Conservation (phyloP, 2,329 filamentous ascomycete species). For the Passalora sequoiae region DNA sequence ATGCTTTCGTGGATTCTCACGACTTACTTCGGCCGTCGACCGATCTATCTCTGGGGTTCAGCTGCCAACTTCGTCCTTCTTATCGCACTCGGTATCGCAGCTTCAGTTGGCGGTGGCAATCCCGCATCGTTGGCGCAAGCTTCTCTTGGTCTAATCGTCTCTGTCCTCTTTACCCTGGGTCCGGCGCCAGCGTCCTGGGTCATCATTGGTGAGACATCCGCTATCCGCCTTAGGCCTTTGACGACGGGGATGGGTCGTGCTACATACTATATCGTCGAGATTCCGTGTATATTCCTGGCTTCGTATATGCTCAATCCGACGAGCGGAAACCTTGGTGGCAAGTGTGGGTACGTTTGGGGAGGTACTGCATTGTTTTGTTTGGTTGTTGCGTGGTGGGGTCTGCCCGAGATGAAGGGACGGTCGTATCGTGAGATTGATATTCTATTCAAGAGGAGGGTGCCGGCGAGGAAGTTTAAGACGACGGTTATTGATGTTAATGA, state of each 20-base stretch:
- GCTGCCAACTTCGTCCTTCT: conserved; percentile 51
- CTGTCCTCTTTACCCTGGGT: conserved; percentile 58
- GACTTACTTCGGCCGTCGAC: conserved; percentile 57
- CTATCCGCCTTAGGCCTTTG: conserved; percentile 60
- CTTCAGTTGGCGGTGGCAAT: conserved; percentile 41
- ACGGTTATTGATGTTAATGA: conserved; percentile 55
- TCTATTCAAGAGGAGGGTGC: conserved; percentile 51
- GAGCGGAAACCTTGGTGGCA: conserved; percentile 40
- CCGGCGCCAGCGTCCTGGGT: conserved; percentile 61
- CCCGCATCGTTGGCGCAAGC: conserved; percentile 52
- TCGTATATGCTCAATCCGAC: conserved; percentile 36
- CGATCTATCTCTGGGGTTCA: conserved; percentile 60
- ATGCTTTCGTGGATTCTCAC: conserved; percentile 65
- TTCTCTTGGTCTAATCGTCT: conserved; percentile 59
- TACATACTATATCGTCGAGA: conserved; percentile 59
- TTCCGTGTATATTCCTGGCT: conserved; percentile 58
- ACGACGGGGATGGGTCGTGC: conserved; percentile 61
- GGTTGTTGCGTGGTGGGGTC: conserved; percentile 43
- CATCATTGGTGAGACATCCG: conserved; percentile 63
- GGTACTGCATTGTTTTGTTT: conserved; percentile 54
- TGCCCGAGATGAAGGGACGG: conserved; percentile 55
- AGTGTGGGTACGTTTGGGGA: conserved; percentile 57
- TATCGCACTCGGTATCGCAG: conserved; percentile 56
- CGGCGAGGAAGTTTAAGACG: conserved; percentile 53
- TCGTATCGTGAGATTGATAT: conserved; percentile 61